Evolutionary conservation across 495 filamentous ascomycete genomes (phyloP).

Genomic region (Halenospora varia): DNA sequence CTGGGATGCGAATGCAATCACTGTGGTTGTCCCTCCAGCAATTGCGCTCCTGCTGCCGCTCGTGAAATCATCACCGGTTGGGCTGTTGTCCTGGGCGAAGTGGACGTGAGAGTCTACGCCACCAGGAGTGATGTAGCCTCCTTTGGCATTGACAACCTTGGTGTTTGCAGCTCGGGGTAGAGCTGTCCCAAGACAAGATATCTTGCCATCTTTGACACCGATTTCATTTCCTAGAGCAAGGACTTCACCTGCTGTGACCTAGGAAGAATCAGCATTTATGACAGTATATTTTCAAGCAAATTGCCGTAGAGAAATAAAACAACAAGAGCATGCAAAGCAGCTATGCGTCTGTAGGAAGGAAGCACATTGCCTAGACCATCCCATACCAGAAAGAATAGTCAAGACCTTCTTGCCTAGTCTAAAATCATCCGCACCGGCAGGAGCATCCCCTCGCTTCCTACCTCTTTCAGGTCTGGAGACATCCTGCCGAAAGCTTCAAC

Average conservation of each 20-base stretch:
- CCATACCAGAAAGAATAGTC: too few relatives aligned
- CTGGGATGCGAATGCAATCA: constrained; percentile 51
- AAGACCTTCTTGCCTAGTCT: too few relatives aligned
- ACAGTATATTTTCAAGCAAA: constrained; percentile 10
- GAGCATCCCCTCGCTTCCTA: too few relatives aligned
- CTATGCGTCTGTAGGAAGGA: too few relatives aligned
- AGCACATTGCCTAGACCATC: too few relatives aligned
- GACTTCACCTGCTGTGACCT: constrained; percentile 25
- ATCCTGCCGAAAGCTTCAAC: too few relatives aligned
- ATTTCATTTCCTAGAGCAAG: constrained; percentile 18
- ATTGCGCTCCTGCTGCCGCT: constrained; percentile 46
- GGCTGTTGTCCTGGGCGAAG: constrained; percentile 30
- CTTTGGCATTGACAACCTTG: constrained; percentile 26
- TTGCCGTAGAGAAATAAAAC: constrained; percentile 9
- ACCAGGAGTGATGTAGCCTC: constrained; percentile 36
- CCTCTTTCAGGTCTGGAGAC: too few relatives aligned
- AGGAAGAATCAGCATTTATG: background rate
- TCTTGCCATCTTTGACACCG: constrained; percentile 23
- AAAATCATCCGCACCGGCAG: too few relatives aligned
- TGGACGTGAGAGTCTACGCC: constrained; percentile 44
- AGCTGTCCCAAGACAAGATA: constrained; percentile 17
- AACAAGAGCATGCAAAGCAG: background rate
- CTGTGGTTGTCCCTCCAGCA: constrained; percentile 53
- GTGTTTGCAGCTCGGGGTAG: constrained; percentile 14
- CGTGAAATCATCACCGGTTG: constrained; percentile 35